Evolutionary conservation across 106 monocot species (phyloP), one percentile per base, ranked within the genome.

Genomic region (Cymbidium sinense): DNA sequence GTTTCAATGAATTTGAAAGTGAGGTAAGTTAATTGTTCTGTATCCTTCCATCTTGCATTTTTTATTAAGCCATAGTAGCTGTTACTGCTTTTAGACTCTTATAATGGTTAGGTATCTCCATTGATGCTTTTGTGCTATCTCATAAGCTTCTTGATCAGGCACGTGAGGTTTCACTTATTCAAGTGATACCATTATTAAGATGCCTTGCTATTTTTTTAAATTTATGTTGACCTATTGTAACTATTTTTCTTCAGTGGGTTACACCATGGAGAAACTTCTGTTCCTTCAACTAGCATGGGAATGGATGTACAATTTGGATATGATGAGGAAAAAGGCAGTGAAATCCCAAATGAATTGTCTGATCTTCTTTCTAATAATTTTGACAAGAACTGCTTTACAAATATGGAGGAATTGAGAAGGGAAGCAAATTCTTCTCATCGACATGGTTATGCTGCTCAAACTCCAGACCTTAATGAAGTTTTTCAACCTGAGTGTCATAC

Each of bases 391-490:
- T 44, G 27, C n/a, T 30, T 70, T 33, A 61, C 75, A 76, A 34
- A 71, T 52, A 52, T 36, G 28, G 80, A 75, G 43, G 70, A 86
- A 82, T 21, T 79, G 7, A 70, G 77, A 76, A 78, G 30, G 64
- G 77, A 47, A 73, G 77, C 74, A 72, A 78, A 70, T 18, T 61
- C 86, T 80, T 81, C 83, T 76, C 78, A 79, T 50, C 79, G 76
- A 70, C 82, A 83, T 54, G 80, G 80, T 5, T 88, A 86, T 81
- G 88, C 86, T 67, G 83, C 84, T 52, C 86, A 86, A 55, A 92
- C 92, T 25, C 93, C 93, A 70, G 87, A 93, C 76, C 84, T 91
- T 10, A 93, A 93, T 82, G 89, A 89, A 83, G 77, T 84, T 37
- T 82, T 91, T 69, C 85, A 79, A 70, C 76, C 83, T 78, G 78